These are phyloP conservation scores for Pleurotus sapidus DNA, from an alignment of 768 basidiomycete genomes.

Conservation along the genomic window DNA sequence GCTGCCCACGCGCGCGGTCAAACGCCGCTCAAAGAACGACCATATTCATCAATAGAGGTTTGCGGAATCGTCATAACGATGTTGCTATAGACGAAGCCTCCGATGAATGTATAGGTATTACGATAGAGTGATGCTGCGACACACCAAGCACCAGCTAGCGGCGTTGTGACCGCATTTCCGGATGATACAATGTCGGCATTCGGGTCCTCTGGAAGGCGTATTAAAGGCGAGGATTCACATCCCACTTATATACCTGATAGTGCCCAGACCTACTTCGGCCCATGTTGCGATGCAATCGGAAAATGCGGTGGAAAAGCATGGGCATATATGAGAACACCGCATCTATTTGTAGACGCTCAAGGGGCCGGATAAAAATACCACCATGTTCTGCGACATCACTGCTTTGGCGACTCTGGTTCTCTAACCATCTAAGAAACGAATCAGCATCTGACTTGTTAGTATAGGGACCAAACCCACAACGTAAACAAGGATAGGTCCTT, in stretches of 20 bases:
- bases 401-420: background rate
- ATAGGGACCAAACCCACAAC: background rate
- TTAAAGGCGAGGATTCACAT: too few species aligned
- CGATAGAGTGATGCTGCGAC: background rate
- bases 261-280: too few species aligned
- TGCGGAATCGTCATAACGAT: background rate
- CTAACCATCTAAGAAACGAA: background rate
- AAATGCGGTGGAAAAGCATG: too few species aligned
- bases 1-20: background rate
- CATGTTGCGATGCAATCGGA: too few species aligned
- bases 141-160: too few species aligned
- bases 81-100: background rate
- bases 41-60: background rate
- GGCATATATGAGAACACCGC: background rate
- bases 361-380: background rate
- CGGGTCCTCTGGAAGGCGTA: too few species aligned
- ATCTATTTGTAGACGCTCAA: background rate
- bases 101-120: background rate
- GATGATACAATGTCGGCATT: too few species aligned
- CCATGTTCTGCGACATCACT: background rate
- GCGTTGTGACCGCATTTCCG: too few species aligned
- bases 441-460: too few species aligned
- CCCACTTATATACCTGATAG: too few species aligned
- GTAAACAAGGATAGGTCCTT: background rate
- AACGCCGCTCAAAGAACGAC: slow-evolving; percentile 1